Evolutionary conservation across 805 yeast genomes (phyloP).

Genomic region (Candida incommunis): DNA sequence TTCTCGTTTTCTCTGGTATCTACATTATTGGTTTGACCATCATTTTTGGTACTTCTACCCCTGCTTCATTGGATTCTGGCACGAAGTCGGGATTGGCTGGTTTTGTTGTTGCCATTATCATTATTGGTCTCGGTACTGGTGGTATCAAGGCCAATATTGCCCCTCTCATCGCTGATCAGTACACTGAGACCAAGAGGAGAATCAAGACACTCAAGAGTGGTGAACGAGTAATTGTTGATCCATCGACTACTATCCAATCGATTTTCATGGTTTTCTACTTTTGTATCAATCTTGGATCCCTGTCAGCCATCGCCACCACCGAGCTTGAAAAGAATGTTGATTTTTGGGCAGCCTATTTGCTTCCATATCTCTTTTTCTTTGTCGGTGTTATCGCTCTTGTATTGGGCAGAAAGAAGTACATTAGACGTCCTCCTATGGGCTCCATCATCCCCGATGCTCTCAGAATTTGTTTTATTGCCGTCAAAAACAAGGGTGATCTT

Average conservation of each 20-base stretch:
- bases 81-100: constrained; percentile 45
- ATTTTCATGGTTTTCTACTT: constrained; percentile 66
- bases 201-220: constrained; percentile 47
- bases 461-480: constrained; percentile 29
- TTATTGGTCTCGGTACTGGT: constrained; percentile 68
- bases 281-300: constrained; percentile 62
- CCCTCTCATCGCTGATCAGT: constrained; percentile 63
- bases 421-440: constrained; percentile 47
- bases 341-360: constrained; percentile 49
- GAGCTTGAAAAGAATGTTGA: constrained; percentile 53
- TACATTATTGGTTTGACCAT: constrained; percentile 51
- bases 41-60: constrained; percentile 56
- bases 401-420: constrained; percentile 39
- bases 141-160: constrained; percentile 68
- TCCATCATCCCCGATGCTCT: constrained; percentile 44
- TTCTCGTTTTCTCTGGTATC: constrained; percentile 41
- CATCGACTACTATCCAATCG: constrained; percentile 55
- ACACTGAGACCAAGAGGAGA: constrained; percentile 44
- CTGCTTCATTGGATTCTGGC: constrained; percentile 33
- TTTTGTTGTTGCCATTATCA: constrained; percentile 37
- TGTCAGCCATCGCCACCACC: constrained; percentile 65
- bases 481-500: constrained; percentile 25
- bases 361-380: constrained; percentile 58
- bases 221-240: constrained; percentile 55
- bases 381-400: constrained; percentile 40